Percentiles rank a stretch among this genome's conserved stretches.
These are phyloP conservation scores for Neurospora sp. DNA, from an alignment of 495 filamentous ascomycete genomes.

Conservation along the genomic window DNA sequence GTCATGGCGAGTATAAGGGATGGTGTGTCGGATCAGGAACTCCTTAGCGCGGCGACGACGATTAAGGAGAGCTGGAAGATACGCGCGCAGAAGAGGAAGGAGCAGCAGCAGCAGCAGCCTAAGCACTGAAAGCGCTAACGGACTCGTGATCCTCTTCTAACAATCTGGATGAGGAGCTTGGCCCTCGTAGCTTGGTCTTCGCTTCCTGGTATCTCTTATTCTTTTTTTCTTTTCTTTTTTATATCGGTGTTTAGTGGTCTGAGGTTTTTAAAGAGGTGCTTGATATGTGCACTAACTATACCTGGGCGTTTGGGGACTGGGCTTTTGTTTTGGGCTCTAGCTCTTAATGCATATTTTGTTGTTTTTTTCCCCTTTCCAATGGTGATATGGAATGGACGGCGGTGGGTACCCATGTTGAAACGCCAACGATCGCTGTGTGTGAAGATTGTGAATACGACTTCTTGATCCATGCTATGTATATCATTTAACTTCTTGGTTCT, in stretches of 20 bases:
- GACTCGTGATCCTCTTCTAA: no score
- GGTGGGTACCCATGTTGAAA: neutral
- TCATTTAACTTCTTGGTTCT: neutral
- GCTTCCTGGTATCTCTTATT: neutral
- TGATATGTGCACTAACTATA: neutral
- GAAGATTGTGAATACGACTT: neutral
- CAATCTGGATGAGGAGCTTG: neutral
- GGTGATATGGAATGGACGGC: neutral
- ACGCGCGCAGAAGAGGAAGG: constrained; percentile 22
- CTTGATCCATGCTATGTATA: neutral
- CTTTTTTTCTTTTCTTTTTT: no score
- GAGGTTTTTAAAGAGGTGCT: neutral
- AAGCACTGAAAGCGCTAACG: no score
- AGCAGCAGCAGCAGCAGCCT: constrained; percentile 8
- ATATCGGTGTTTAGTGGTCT: neutral
- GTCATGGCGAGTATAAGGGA: constrained; percentile 80
- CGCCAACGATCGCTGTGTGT: neutral
- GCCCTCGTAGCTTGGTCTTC: neutral
- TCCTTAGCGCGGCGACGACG: constrained; percentile 46
- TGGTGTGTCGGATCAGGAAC: constrained; percentile 46
- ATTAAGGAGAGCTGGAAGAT: constrained; percentile 69
- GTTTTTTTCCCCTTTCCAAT: neutral
- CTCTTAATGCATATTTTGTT: neutral
- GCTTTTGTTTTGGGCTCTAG: neutral
- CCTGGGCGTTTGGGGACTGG: neutral